phyloP scores from a whole-genome alignment of 768 basidiomycete genomes.

The Panaeolus papilionaceus region DNA sequence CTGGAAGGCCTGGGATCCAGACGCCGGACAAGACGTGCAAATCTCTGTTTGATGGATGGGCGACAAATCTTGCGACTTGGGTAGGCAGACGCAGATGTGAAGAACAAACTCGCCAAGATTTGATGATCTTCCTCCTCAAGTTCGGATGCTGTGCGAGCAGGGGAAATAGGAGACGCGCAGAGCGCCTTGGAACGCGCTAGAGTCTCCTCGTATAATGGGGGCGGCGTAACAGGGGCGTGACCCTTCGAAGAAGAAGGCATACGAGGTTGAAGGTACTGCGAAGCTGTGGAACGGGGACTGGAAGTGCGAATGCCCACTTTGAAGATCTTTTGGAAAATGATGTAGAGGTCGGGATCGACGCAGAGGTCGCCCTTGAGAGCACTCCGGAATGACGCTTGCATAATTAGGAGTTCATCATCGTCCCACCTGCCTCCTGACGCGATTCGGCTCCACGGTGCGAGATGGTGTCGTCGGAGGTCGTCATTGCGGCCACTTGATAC shows the following conservation, averaged over 20 bases:
- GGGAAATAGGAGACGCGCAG: slow-evolving; percentile 1
- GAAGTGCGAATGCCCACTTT: neutral
- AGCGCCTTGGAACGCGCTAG: neutral
- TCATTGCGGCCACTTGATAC: slow-evolving; percentile 1
- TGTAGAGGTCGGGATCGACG: slow-evolving; percentile 8
- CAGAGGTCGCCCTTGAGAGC: slow-evolving; percentile 14
- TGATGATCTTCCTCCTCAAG: slow-evolving; percentile 1
- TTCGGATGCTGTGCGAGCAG: slow-evolving; percentile 9
- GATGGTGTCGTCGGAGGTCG: neutral
- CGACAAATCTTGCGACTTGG: neutral
- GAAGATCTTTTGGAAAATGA: neutral
- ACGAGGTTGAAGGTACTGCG: slow-evolving; percentile 1
- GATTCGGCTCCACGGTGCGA: slow-evolving; percentile 6
- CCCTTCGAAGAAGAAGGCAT: neutral
- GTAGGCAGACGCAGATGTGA: slow-evolving; percentile 1
- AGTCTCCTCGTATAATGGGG: slow-evolving; percentile 1
- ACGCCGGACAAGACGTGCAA: neutral
- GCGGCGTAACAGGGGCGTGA: neutral
- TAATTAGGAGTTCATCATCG: slow-evolving; percentile 9
- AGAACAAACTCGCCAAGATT: slow-evolving; percentile 4
- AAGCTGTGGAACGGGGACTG: neutral
- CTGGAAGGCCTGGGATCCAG: neutral
- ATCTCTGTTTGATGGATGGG: neutral
- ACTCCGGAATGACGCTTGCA: neutral
- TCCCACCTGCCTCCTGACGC: slow-evolving; percentile 6